Evolutionary conservation across 106 monocot species (phyloP).

Genomic region (Platanthera zijinensis): DNA sequence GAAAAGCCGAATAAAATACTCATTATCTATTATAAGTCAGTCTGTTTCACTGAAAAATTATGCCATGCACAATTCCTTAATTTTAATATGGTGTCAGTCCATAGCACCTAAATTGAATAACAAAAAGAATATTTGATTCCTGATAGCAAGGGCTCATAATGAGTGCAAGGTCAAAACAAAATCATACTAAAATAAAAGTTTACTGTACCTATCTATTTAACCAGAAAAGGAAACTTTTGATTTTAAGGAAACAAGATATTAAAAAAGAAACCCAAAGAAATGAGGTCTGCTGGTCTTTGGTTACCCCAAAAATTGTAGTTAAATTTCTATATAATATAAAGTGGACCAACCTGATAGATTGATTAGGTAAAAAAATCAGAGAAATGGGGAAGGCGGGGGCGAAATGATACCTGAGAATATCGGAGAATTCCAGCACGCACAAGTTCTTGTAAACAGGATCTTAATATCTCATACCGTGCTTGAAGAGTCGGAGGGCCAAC

Average conservation of each 20-base stretch:
- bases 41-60: too few species aligned
- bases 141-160: not conserved
- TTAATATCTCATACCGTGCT: conserved; percentile 87
- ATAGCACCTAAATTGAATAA: not conserved
- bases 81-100: not conserved
- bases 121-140: not conserved
- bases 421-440: conserved; percentile 51
- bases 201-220: not conserved
- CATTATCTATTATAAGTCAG: too few species aligned
- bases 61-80: too few species aligned
- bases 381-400: not conserved
- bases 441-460: conserved; percentile 86
- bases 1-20: too few species aligned
- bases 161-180: not conserved
- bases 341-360: not conserved
- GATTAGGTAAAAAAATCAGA: not conserved
- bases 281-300: not conserved
- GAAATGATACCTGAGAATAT: conserved; percentile 38
- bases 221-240: not conserved
- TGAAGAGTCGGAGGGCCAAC: conserved; percentile 86
- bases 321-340: not conserved
- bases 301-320: not conserved
- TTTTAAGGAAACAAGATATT: not conserved
- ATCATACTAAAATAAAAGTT: not conserved
- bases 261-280: not conserved